A percentile compares a stretch with the other conserved stretches of the same genome.
Conservation (phyloP, 495 filamentous ascomycete species). For the Penicillium roqueforti region DNA sequence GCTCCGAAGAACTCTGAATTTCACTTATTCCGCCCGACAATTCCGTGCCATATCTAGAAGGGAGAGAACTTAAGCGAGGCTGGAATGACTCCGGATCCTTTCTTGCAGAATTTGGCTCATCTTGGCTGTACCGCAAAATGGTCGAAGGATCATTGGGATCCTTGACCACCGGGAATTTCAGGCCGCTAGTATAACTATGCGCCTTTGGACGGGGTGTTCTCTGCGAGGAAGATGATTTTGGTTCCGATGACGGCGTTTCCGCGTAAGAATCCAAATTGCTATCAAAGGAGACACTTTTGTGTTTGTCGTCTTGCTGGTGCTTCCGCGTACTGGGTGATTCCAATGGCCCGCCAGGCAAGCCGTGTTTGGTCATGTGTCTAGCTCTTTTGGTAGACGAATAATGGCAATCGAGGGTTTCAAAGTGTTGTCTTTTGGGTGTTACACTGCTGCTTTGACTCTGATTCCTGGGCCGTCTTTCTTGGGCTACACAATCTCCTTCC, state of each 20-base stretch:
- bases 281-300: conserved; percentile 2
- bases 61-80: conserved; percentile 11
- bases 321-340: not conserved
- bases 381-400: conserved; percentile 25
- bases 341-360: not conserved
- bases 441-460: not conserved
- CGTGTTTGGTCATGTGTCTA: conserved; percentile 18
- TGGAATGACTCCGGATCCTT: conserved; percentile 30
- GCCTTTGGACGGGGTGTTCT: conserved; percentile 24
- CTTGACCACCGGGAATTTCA: conserved; percentile 76
- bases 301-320: conserved; percentile 2
- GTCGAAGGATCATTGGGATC: conserved; percentile 66
- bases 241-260: conserved; percentile 13
- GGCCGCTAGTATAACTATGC: conserved; percentile 28
- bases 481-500: not conserved
- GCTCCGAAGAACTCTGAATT: conserved; percentile 14
- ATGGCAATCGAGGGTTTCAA: conserved; percentile 1
- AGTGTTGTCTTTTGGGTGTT: conserved; percentile 11
- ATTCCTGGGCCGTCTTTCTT: not conserved
- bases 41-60: conserved; percentile 8
- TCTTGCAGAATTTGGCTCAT: conserved; percentile 42
- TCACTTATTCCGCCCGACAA: conserved; percentile 8
- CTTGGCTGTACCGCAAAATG: conserved; percentile 64
- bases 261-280: not conserved
- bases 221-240: conserved; percentile 27